Base-by-base conservation (phyloP, 2,329 filamentous ascomycete species). In the Talaromyces rugulosus region DNA sequence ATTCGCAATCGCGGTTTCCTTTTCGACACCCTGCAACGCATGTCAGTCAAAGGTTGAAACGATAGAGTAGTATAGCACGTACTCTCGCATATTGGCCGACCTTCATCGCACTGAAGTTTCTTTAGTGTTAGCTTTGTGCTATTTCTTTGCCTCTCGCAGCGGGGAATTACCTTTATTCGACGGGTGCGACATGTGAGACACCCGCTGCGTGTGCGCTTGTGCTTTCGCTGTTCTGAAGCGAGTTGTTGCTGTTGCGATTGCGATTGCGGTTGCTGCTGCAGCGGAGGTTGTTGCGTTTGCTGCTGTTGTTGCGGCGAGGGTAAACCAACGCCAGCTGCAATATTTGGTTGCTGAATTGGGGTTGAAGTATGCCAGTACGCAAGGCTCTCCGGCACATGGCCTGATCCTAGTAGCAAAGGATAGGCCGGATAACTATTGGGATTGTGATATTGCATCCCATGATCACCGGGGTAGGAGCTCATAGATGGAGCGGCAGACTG, bases 121-220 rank as follows among this genome's bases (percentile, higher is more conserved):
- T 33, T 33, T 7, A 34, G 34, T 23, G 51, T 62, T 53, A 62
- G 61, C 51, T 5, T 55, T 56, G 40, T 28, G 9, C 11, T 18
- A 3, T 27, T 9, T 40, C 16, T 53, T 36, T 18, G 16, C 11
- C 12, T 47, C 23, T 12, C 5, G 6, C 28, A 53, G 30, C 50
- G 9, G 27, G 23, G 1, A 52, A 52, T 65, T 71, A 85, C 84
- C 81, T 88, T 98, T 58, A 98, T 93, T 74, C 95, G 86, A 67
- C 95, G 86, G 69, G 88, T 89, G 63, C 95, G 86, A 76, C 95
- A 99, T 54, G 93, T 98, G 72, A 86, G 97, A 78, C 95, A 99
- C 31, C 95, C 95, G 66, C 92, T 97, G 69, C 95, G 85, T 51
- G 95, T 98, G 68, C 95, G 87, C 64, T 93, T 89, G 74, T 98